Base-by-base conservation (phyloP, 2,329 filamentous ascomycete genomes). In the Aureobasidium namibiae region DNA sequence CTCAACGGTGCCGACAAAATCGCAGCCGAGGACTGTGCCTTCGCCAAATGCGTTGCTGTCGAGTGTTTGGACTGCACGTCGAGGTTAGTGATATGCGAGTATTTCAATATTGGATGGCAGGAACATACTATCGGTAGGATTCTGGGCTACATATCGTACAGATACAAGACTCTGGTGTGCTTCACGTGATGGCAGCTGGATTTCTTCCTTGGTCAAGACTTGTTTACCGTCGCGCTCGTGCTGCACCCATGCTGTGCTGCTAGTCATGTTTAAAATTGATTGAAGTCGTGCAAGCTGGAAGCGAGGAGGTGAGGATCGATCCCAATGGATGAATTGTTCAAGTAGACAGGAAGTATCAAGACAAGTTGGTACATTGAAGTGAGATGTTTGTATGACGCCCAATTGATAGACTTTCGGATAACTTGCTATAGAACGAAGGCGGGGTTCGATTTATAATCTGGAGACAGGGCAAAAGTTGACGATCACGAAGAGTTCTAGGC, bases 1-100 rank as follows among this genome's bases (percentile, higher is more conserved):
- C 45, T 79, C 76, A 10, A 85, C 78, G 1, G 76, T 69, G 31
- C 82, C 82, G 16, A 78, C 69, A 61, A 75, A 81, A 65, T 83
- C 80, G 62, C 78, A 81, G 31, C 82, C 82, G 3, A 56, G 39
- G 11, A 56, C 52, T 45, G 52, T 56, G 11, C 52, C 52, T 0
- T 33, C 18, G 13, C 52, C 52, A 6, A 56, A 56, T 18, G 52
- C 52, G 45, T 56, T 56, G 52, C 38, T 44, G 39, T 56, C 52
- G 21, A 56, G 52, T 21, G 52, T 56, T 45, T 56, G 52, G 14
- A 56, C 52, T 56, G n/a, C 13, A 21, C 18, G 6, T n/a, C 9
- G 16, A 16, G 6, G 3, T 54, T 31, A 42, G 50, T 23, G 44
- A 46, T 13, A 18, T 46, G 6, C 13, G 23, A 3, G 9, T 8